Conservation (phyloP, 2,329 filamentous ascomycete genomes). For the Arachnopeziza araneosa region DNA sequence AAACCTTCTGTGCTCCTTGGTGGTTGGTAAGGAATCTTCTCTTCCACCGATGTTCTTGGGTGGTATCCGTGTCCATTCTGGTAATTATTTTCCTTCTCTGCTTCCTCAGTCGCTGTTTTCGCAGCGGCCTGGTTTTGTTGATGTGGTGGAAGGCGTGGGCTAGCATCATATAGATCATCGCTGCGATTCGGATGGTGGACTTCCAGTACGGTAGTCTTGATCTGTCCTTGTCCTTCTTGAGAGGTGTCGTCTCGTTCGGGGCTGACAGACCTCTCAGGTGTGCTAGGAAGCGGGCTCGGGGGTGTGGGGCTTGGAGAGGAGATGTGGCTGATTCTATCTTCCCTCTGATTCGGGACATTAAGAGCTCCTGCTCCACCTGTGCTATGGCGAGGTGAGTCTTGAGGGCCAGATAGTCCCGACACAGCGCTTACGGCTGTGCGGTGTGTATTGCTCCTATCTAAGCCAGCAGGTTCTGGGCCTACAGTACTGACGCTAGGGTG, state of each 20-base stretch:
- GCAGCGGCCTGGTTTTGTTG: not conserved
- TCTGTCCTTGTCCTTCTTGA: not conserved
- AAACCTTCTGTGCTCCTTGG: not conserved
- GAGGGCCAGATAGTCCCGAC: conserved; percentile 7
- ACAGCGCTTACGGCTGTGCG: conserved; percentile 20
- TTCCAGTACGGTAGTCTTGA: conserved; percentile 6
- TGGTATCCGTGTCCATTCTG: not conserved
- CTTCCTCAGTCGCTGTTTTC: not conserved
- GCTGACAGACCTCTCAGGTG: conserved; percentile 1
- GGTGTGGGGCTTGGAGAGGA: conserved; percentile 7
- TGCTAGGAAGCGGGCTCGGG: conserved; percentile 4
- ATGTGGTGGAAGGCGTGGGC: conserved; percentile 21
- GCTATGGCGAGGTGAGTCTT: not conserved
- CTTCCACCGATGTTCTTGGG: not conserved
- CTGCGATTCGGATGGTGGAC: conserved; percentile 1
- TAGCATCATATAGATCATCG: conserved; percentile 34
- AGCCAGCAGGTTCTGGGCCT: not conserved
- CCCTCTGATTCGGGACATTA: conserved; percentile 4
- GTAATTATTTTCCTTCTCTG: not conserved
- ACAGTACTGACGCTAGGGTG: not conserved
- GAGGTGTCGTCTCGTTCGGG: not conserved
- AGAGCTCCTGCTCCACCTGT: not conserved
- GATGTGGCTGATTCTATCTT: not conserved
- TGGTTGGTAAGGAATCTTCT: not conserved
- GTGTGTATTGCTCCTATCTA: conserved; percentile 20